These are phyloP conservation scores for Colletotrichum shisoi DNA, from an alignment of 2,329 filamentous ascomycete species.

Conservation along the genomic window DNA sequence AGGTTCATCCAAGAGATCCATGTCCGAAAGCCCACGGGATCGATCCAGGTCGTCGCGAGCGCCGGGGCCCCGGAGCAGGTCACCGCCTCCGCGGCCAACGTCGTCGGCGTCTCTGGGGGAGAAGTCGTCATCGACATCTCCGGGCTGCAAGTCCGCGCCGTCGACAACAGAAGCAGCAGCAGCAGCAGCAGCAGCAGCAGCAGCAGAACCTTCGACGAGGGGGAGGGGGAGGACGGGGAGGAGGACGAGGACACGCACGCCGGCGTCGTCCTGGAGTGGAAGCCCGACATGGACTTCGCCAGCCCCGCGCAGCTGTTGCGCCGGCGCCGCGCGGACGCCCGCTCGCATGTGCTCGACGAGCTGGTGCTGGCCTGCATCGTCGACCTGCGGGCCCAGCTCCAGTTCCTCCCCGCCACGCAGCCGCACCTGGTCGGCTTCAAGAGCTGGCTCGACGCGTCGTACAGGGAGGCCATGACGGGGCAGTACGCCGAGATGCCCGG, in stretches of 20 bases:
- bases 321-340: not conserved
- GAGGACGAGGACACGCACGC: slow-evolving; percentile 14
- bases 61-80: not conserved
- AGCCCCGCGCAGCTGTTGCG: not conserved
- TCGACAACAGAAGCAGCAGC: not conserved
- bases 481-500: slow-evolving; percentile 6
- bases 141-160: slow-evolving; percentile 11
- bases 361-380: slow-evolving; percentile 28
- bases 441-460: slow-evolving; percentile 26
- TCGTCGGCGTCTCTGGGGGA: slow-evolving; percentile 8
- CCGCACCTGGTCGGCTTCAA: slow-evolving; percentile 25
- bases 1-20: slow-evolving; percentile 26
- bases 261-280: slow-evolving; percentile 24
- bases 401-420: slow-evolving; percentile 29
- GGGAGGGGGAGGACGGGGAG: too few relatives aligned
- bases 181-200: too few relatives aligned
- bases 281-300: slow-evolving; percentile 29
- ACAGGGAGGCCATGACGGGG: slow-evolving; percentile 19
- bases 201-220: too few relatives aligned
- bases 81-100: not conserved
- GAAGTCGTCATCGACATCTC: slow-evolving; percentile 25
- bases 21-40: slow-evolving; percentile 2
- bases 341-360: not conserved
- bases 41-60: slow-evolving; percentile 4
- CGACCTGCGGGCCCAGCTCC: slow-evolving; percentile 23